Evolutionary conservation across 1,284 basidiomycete species (phyloP).

Genomic region (Xerocomus amazonicus): DNA sequence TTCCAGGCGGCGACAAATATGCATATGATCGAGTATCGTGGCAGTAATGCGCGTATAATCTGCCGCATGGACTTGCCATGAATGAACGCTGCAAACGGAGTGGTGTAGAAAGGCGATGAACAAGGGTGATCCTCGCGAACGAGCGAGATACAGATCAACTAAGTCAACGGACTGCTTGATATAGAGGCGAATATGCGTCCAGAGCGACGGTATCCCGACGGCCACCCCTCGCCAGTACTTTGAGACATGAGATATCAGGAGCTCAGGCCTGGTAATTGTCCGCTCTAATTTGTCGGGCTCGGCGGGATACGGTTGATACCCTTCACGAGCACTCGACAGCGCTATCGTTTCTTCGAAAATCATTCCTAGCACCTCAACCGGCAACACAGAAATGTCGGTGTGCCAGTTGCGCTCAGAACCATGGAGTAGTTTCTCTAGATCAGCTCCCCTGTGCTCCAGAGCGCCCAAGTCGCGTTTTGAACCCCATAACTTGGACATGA

Average conservation of each 20-base stretch:
- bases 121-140: constrained; percentile 27
- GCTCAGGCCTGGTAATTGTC: constrained; percentile 18
- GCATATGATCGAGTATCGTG: constrained; percentile 28
- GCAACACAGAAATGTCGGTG: constrained; percentile 15
- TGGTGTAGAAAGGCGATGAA: constrained; percentile 25
- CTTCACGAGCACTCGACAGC: constrained; percentile 3
- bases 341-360: constrained; percentile 21
- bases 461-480: constrained; percentile 19
- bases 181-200: constrained; percentile 26
- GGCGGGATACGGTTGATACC: not conserved
- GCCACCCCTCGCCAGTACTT: constrained; percentile 28
- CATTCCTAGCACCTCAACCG: constrained; percentile 27
- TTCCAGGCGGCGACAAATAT: constrained; percentile 26
- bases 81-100: constrained; percentile 18
- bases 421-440: constrained; percentile 14
- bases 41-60: constrained; percentile 24
- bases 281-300: constrained; percentile 8
- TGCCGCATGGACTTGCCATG: constrained; percentile 11
- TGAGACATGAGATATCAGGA: constrained; percentile 32
- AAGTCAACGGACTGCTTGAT: constrained; percentile 28
- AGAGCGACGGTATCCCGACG: constrained; percentile 21
- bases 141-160: constrained; percentile 26
- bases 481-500: constrained; percentile 23
- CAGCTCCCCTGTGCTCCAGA: constrained; percentile 18
- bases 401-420: not conserved